These are phyloP conservation scores for Coemansia sp. DNA, from an alignment of 371 early-diverging fungal species.

Conservation along the genomic window DNA sequence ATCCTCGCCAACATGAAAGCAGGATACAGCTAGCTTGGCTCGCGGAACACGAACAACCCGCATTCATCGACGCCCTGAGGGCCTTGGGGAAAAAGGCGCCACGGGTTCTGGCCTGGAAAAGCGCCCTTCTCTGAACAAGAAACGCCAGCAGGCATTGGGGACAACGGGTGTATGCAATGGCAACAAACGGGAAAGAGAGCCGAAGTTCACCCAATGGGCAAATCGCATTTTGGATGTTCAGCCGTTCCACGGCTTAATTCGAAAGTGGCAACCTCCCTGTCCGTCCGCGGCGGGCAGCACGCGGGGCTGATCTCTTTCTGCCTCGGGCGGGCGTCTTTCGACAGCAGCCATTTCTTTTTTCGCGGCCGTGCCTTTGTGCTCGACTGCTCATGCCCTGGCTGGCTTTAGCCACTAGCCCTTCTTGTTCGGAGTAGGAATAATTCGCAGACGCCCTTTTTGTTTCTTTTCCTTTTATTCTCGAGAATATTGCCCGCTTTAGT, in stretches of 20 bases:
- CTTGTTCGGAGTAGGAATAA: not conserved
- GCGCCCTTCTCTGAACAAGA: too few species aligned
- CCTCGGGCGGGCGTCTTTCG: not conserved
- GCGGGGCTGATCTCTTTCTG: not conserved
- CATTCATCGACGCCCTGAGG: too few species aligned
- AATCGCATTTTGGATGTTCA: not conserved
- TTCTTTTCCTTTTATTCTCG: not conserved
- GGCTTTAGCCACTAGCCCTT: not conserved
- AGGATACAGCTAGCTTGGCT: too few species aligned
- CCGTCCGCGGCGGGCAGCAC: not conserved
- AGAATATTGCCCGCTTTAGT: too few species aligned
- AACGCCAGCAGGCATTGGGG: too few species aligned
- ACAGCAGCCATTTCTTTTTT: not conserved
- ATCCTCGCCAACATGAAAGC: too few species aligned
- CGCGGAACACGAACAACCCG: too few species aligned
- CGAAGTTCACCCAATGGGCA: too few species aligned
- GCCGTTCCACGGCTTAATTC: conserved; percentile 1
- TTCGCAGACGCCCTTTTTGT: not conserved
- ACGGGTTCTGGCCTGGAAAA: too few species aligned
- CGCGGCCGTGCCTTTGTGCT: not conserved
- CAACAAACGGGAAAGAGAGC: too few species aligned
- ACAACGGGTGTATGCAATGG: too few species aligned
- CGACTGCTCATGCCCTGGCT: not conserved
- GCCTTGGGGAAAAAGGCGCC: too few species aligned
- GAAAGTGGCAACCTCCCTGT: not conserved